Conservation (phyloP, 163 green algal species). For the Trebouxiophyceae sp. region DNA sequence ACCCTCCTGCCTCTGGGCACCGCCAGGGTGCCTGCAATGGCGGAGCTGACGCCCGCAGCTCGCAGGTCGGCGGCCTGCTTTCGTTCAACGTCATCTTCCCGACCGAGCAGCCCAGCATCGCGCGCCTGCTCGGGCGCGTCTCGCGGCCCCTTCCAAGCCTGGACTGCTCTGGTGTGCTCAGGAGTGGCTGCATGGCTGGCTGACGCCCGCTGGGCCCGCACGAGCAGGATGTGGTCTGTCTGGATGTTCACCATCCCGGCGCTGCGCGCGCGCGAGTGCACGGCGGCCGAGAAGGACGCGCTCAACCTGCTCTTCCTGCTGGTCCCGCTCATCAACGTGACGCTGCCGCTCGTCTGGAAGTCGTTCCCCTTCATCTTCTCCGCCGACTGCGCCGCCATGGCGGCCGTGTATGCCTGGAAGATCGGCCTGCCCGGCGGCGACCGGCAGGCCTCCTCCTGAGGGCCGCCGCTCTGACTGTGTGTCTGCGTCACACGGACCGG, state of each 20-base stretch:
- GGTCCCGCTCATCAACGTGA: slow-evolving; percentile 91
- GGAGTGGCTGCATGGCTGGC: background rate
- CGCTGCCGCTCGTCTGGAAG: slow-evolving; percentile 90
- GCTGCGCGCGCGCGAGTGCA: slow-evolving; percentile 87
- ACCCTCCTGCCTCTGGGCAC: background rate
- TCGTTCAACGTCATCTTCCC: slow-evolving; percentile 96
- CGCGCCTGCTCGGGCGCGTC: slow-evolving; percentile 77
- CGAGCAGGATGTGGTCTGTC: slow-evolving; percentile 81
- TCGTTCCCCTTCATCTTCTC: slow-evolving; percentile 88
- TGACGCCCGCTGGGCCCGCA: background rate
- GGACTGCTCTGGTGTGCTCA: background rate
- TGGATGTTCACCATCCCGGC: slow-evolving; percentile 96
- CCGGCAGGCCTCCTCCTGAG: background rate
- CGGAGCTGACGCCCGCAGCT: no score
- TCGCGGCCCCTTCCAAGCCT: background rate
- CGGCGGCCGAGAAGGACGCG: slow-evolving; percentile 85
- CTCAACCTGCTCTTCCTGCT: slow-evolving; percentile 83
- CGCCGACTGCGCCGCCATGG: slow-evolving; percentile 69
- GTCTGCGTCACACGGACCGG: no score
- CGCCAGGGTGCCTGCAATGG: no score
- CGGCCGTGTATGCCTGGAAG: slow-evolving; percentile 76
- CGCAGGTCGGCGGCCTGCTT: slow-evolving; percentile 68
- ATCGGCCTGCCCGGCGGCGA: slow-evolving; percentile 9
- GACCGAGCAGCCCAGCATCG: slow-evolving; percentile 84
- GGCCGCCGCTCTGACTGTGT: no score